Evolutionary conservation across 768 basidiomycete species (phyloP).

Genomic region (Tulasnella sp.): DNA sequence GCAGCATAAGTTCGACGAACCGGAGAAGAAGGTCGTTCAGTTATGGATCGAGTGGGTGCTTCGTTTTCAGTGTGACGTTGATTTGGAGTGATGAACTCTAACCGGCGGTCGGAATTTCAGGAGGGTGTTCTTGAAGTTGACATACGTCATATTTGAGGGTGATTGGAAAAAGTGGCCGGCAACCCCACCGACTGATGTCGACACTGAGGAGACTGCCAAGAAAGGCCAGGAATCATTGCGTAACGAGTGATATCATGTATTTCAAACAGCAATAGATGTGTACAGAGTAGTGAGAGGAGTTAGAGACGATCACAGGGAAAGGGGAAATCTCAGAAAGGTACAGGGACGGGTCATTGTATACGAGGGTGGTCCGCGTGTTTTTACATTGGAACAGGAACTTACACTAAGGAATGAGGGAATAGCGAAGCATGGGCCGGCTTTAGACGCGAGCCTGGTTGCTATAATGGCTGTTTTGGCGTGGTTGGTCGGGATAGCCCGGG

Average conservation of each 20-base stretch:
- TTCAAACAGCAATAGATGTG: not conserved
- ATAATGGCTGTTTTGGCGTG: not conserved
- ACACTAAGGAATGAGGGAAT: not conserved
- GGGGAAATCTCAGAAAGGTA: not conserved
- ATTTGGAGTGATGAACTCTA: not conserved
- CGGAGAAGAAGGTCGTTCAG: not conserved
- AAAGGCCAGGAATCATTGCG: not conserved
- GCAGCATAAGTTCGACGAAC: not conserved
- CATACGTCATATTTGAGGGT: not conserved
- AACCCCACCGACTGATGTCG: not conserved
- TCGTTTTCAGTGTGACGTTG: not conserved
- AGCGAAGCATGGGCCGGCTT: not conserved
- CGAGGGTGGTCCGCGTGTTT: not conserved
- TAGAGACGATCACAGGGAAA: not conserved
- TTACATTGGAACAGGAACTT: not conserved
- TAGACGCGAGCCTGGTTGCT: not conserved
- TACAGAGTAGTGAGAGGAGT: not conserved
- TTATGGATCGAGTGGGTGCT: not conserved
- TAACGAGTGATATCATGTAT: not conserved
- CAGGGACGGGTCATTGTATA: not conserved
- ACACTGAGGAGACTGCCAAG: not conserved
- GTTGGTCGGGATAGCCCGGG: not conserved
- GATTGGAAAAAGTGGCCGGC: constrained; percentile 1
- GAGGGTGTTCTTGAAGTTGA: not conserved
- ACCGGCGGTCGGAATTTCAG: not conserved